These are phyloP conservation scores for Aspergillus sp. DNA, from an alignment of 2,329 filamentous ascomycete species.

Conservation along the genomic window DNA sequence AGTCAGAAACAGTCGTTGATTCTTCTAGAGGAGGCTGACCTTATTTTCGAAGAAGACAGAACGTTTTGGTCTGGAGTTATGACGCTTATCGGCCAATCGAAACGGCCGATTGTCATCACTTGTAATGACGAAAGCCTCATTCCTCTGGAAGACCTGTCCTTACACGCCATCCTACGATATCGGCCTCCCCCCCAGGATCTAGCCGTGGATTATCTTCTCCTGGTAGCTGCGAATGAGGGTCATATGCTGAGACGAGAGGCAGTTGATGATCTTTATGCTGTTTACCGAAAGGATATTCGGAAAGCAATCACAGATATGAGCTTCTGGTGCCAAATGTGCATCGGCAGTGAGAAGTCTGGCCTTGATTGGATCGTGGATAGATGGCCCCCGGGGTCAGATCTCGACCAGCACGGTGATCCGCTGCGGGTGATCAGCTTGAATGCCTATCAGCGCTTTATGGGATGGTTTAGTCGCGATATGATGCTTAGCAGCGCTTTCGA, in stretches of 20 bases:
- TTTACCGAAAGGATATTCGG: conserved; percentile 63
- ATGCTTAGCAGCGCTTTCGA: conserved; percentile 32
- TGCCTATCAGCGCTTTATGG: conserved; percentile 72
- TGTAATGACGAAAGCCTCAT: conserved; percentile 87
- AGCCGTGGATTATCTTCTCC: conserved; percentile 68
- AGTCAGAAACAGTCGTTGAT: conserved; percentile 89
- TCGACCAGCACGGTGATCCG: conserved; percentile 56
- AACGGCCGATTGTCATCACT: conserved; percentile 85
- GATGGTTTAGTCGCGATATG: conserved; percentile 58
- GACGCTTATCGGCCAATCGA: conserved; percentile 70
- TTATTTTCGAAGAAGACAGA: conserved; percentile 91
- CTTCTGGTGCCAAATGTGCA: conserved; percentile 94
- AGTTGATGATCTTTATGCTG: conserved; percentile 60
- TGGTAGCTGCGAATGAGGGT: conserved; percentile 80
- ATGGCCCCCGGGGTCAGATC: conserved; percentile 62
- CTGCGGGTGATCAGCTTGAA: conserved; percentile 71
- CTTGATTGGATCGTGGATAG: conserved; percentile 80
- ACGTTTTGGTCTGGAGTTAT: conserved; percentile 84
- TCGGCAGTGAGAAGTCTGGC: conserved; percentile 80
- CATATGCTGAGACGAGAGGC: conserved; percentile 63
- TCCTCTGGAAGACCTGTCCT: conserved; percentile 60
- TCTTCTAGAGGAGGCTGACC: conserved; percentile 83
- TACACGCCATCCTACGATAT: conserved; percentile 79
- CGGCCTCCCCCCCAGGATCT: conserved; percentile 55
- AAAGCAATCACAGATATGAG: conserved; percentile 75